Conservation (phyloP, 2,329 filamentous ascomycete genomes). For the Biscogniauxia mediterranea region DNA sequence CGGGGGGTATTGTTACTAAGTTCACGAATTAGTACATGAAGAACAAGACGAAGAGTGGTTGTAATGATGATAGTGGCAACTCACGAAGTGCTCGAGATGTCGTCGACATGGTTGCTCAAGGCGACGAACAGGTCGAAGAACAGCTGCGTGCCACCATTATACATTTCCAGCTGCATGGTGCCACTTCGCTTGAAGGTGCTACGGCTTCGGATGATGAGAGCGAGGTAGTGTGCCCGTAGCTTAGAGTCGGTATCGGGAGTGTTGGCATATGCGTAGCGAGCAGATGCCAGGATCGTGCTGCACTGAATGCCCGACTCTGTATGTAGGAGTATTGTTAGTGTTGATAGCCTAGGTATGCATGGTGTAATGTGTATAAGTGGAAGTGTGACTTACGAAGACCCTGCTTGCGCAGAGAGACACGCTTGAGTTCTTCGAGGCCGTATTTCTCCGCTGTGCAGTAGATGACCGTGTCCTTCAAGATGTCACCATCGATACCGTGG, state of each 20-base stretch:
- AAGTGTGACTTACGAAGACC: conserved; percentile 63
- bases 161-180: conserved; percentile 96
- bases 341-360: neutral
- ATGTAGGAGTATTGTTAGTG: conserved; percentile 24
- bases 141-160: conserved; percentile 73
- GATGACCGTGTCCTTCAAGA: conserved; percentile 86
- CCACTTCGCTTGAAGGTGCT: conserved; percentile 89
- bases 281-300: conserved; percentile 80
- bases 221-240: conserved; percentile 84
- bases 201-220: conserved; percentile 84
- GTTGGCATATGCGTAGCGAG: conserved; percentile 85
- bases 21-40: conserved; percentile 14
- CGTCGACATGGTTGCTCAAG: conserved; percentile 85
- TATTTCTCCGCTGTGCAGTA: conserved; percentile 89
- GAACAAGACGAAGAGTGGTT: neutral
- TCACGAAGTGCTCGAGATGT: conserved; percentile 58
- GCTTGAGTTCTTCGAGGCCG: conserved; percentile 79
- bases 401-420: conserved; percentile 82
- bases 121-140: conserved; percentile 96
- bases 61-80: conserved; percentile 24
- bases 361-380: neutral
- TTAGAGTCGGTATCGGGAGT: conserved; percentile 91
- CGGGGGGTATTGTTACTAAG: conserved; percentile 44
- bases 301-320: conserved; percentile 75
- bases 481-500: conserved; percentile 59